phyloP scores from a whole-genome alignment of 805 yeast genomes.

The Ogataea haglerorum region DNA sequence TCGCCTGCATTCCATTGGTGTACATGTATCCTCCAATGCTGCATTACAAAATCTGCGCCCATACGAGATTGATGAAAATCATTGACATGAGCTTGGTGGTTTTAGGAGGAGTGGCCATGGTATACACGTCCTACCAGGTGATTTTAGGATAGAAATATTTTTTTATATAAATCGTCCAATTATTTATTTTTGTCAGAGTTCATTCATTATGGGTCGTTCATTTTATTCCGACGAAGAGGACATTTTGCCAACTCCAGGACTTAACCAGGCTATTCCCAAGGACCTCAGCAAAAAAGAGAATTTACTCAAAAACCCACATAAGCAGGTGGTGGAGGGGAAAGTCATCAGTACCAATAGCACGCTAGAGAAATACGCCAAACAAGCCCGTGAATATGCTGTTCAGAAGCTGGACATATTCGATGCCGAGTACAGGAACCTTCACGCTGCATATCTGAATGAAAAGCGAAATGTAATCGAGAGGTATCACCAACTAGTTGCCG shows the following conservation, averaged over 20 bases:
- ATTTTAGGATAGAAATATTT: constrained; percentile 2
- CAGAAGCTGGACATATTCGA: constrained; percentile 35
- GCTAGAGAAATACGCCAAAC: constrained; percentile 42
- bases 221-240: constrained; percentile 54
- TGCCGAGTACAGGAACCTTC: constrained; percentile 46
- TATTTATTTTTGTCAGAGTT: background rate
- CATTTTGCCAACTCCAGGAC: constrained; percentile 47
- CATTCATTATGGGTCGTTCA: constrained; percentile 31
- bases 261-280: constrained; percentile 35
- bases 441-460: constrained; percentile 47
- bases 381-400: constrained; percentile 37
- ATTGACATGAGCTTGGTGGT: constrained; percentile 48
- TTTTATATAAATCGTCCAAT: constrained; percentile 1
- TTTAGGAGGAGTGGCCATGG: constrained; percentile 60
- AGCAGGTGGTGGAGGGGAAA: constrained; percentile 49
- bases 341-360: constrained; percentile 47
- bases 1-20: constrained; percentile 82
- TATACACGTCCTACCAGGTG: constrained; percentile 65
- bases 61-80: constrained; percentile 36
- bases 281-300: constrained; percentile 40
- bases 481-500: constrained; percentile 39
- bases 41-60: constrained; percentile 53
- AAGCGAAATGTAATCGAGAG: constrained; percentile 29
- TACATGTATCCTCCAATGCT: constrained; percentile 83
- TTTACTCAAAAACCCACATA: constrained; percentile 29